These are phyloP conservation scores for Allantophomopsis lycopodina DNA, from an alignment of 2,329 filamentous ascomycete genomes.

Conservation along the genomic window DNA sequence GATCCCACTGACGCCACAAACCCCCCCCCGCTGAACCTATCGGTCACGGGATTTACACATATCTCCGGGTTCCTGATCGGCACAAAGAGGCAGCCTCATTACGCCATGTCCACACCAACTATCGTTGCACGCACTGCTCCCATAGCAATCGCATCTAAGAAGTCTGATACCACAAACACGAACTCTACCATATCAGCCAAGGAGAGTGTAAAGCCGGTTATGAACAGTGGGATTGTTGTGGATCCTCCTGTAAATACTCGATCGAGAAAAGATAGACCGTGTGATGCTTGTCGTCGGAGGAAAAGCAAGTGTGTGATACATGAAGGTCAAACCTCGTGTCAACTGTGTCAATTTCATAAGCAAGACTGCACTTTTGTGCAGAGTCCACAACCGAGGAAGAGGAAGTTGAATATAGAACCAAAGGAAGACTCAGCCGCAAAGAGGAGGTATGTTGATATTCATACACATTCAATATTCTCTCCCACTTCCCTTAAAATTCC, in stretches of 20 bases:
- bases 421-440: slow-evolving; percentile 47
- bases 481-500: slow-evolving; percentile 7
- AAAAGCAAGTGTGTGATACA: slow-evolving; percentile 68
- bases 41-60: background rate
- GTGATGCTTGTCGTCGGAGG: slow-evolving; percentile 59
- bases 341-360: slow-evolving; percentile 65
- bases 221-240: slow-evolving; percentile 36
- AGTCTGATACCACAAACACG: slow-evolving; percentile 20
- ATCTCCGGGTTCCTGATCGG: background rate
- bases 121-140: slow-evolving; percentile 46
- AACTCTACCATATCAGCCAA: slow-evolving; percentile 30
- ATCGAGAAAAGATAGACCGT: slow-evolving; percentile 38
- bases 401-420: slow-evolving; percentile 51
- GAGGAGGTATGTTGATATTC: slow-evolving; percentile 41
- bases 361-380: slow-evolving; percentile 68
- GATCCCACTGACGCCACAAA: no score
- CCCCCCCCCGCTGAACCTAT: background rate
- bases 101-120: slow-evolving; percentile 36
- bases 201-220: slow-evolving; percentile 22
- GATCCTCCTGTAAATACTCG: slow-evolving; percentile 30
- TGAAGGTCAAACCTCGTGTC: slow-evolving; percentile 59
- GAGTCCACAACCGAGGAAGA: slow-evolving; percentile 66
- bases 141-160: slow-evolving; percentile 52
- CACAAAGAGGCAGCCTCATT: slow-evolving; percentile 1
- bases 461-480: no score